A percentile compares a stretch with the other conserved stretches of the same genome.
These are phyloP conservation scores for Cercospora nicotianae DNA, from an alignment of 2,329 filamentous ascomycete genomes.

Conservation along the genomic window DNA sequence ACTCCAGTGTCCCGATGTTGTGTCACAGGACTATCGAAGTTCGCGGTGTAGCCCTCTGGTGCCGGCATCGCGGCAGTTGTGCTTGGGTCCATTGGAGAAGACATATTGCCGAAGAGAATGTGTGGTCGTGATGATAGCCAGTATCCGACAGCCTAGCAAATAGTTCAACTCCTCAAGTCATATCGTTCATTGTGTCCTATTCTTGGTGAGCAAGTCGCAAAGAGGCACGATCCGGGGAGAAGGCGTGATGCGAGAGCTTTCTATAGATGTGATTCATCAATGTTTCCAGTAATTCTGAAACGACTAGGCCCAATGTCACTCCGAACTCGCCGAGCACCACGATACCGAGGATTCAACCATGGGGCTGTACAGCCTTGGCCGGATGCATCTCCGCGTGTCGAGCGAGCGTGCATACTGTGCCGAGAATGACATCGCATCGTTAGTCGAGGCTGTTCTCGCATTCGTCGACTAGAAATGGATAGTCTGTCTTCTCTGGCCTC, in stretches of 20 bases:
- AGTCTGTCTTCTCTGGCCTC: not conserved
- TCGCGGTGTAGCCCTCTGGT: slow-evolving; percentile 14
- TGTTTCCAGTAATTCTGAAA: not conserved
- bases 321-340: not conserved
- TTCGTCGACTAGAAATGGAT: not conserved
- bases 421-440: not conserved
- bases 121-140: not conserved
- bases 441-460: not conserved
- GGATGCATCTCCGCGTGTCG: not conserved
- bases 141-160: not conserved
- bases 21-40: slow-evolving; percentile 16
- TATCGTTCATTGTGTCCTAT: not conserved
- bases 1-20: slow-evolving; percentile 17
- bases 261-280: not conserved
- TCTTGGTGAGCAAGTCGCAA: not conserved
- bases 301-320: not conserved
- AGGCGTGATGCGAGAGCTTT: not conserved
- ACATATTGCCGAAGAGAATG: not conserved
- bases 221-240: not conserved
- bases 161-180: not conserved
- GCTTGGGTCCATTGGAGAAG: not conserved
- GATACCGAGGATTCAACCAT: not conserved
- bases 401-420: not conserved
- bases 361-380: not conserved
- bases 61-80: slow-evolving; percentile 14